Percentiles rank a stretch among this genome's conserved stretches.
These are phyloP conservation scores for Xylaria sp. DNA, from an alignment of 2,329 filamentous ascomycete species.

Conservation along the genomic window DNA sequence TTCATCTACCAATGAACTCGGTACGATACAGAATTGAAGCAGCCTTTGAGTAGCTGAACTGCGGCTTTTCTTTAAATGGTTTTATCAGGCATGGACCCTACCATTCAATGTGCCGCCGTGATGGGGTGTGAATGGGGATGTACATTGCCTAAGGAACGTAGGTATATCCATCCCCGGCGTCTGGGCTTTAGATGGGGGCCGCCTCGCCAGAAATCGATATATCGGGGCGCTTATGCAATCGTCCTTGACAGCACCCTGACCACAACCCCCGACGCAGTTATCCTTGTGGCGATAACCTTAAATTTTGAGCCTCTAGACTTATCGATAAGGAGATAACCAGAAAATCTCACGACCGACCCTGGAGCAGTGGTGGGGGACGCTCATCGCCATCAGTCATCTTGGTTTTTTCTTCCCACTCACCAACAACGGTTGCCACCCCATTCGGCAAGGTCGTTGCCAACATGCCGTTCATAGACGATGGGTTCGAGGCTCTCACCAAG, in stretches of 20 bases:
- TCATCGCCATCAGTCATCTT: slow-evolving; percentile 18
- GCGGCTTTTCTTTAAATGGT: no score
- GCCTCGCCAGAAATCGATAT: slow-evolving; percentile 16
- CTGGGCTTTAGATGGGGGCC: background rate
- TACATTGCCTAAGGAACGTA: no score
- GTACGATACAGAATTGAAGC: no score
- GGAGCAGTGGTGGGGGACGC: slow-evolving; percentile 26
- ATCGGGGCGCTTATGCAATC: slow-evolving; percentile 26
- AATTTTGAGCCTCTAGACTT: slow-evolving; percentile 28
- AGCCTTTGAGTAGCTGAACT: no score
- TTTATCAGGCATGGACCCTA: no score
- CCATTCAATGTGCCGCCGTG: no score
- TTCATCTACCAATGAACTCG: no score
- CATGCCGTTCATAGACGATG: slow-evolving; percentile 64
- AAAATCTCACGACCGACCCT: slow-evolving; percentile 11
- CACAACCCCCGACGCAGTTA: slow-evolving; percentile 15
- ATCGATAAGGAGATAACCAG: slow-evolving; percentile 31
- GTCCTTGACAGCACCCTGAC: background rate
- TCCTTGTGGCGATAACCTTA: slow-evolving; percentile 31
- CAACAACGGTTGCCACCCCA: slow-evolving; percentile 18
- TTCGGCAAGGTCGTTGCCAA: slow-evolving; percentile 33
- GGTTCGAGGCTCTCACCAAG: slow-evolving; percentile 69
- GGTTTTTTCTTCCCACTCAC: slow-evolving; percentile 18
- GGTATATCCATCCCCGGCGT: no score
- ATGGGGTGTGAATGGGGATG: no score